Base-by-base conservation (phyloP, 78 protist genomes). In the Isochrysis galbana region DNA sequence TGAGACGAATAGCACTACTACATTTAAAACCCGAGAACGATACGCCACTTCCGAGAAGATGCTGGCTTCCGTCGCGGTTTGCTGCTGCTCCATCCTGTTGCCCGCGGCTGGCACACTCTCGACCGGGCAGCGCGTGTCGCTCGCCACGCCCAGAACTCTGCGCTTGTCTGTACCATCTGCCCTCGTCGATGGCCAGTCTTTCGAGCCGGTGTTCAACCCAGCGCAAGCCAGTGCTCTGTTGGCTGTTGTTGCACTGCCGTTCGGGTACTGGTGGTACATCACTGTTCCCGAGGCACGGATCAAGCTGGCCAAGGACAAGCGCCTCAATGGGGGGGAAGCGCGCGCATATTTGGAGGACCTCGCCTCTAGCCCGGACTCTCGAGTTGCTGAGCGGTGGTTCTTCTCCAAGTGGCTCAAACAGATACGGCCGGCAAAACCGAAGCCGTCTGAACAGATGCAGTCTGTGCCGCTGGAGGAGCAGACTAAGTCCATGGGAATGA, bases 231-330 rank as follows among this genome's bases (percentile, higher is more conserved):
- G 38, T 11, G 26, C 26, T 61, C 72, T 70, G 39, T 4, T 34
- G 11, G 7, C 41, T 17, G 80, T 34, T 5, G 41, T 70, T 26
- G 80, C 80, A 11, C n/a, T 61, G 11, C 80, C 80, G 39, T 70
- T 70, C 34, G 80, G 39, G 23, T 70, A 70, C 17, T 70, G 80
- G 80, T 70, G 80, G 80, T 70, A n/a, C 80, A 70, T 70, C 80
- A 32, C 80, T 2, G 80, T 70, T 17, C 80, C 80, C 41, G 80
- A 70, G 80, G 41, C 34, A 41, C 34, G 80, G 2, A 34, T 70
- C 19, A 41, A 34, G 19, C 80, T 70, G 1, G 2, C 41, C 2
- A 70, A 70, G 19, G 80, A 70, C 80, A 70, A 70, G 80, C 80
- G 80, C 19, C 80, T 26, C 34, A 51, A 51, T 19, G 61, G 14